Evolutionary conservation across 768 basidiomycete species (phyloP), one percentile per base, ranked within the genome.

Genomic region (Pleurotus tuoliensis): DNA sequence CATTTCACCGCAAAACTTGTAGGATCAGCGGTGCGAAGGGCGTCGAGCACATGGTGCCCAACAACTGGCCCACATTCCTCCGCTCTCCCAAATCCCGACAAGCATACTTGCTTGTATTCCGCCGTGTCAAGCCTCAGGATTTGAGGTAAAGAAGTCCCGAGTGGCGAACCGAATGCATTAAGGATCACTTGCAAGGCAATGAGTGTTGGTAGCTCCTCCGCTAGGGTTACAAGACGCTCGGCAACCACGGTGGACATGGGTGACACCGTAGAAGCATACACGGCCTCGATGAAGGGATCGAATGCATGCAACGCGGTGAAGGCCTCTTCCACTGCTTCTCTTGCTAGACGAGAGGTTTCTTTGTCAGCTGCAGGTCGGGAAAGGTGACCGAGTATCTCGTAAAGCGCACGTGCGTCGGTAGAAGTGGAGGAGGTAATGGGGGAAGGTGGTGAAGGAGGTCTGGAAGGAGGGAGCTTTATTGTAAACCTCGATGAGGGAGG

Each of bases 251-350:
- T 65, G 34, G 67, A 44, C 52, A 53, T 58, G 47, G 56, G 57
- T 16, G 50, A 62, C 37, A 61, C 45, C 40, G 57, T 54, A 27
- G 56, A 56, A 16, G 66, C 52, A 39, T 73, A 67, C 13, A 79
- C 73, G 13, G 74, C 75, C 57, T 87, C 85, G 12, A 91, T 72
- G 24, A 91, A 74, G 8, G 76, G 71, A 13, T 74, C 72, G 15
- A 92, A 69, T 18, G 82, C 78, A 61, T 76, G 71, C 24, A 92
- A 71, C 13, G 83, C 86, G 55, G 79, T 81, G 61, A 87, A 84
- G 1, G 88, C 91, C 63, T 92, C 90, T 54, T 88, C 85, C 8
- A 92, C 89, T 4, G 88, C 91, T 66, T 93, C 90, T 40, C 79
- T 76, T n/a, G 91, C 90, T 7, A 89, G 68, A 22, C 73, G 73